phyloP scores from a whole-genome alignment of 768 basidiomycete genomes.

The Pleurotus sapidus region DNA sequence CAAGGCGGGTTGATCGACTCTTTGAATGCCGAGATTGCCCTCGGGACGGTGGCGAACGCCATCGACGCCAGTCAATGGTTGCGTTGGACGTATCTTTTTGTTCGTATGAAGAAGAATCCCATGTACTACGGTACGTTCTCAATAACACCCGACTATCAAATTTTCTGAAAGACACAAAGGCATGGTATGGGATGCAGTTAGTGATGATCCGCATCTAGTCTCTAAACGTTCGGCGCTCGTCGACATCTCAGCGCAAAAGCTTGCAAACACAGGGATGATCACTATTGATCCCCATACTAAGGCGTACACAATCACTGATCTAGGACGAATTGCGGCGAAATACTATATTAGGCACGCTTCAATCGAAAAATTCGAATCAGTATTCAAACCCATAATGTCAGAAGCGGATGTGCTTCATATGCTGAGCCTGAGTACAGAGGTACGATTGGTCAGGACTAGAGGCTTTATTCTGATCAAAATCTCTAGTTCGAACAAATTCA shows the following conservation, averaged over 20 bases:
- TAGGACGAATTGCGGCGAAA: slow-evolving; percentile 95
- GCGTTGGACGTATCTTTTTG: slow-evolving; percentile 95
- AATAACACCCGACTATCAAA: slow-evolving; percentile 9
- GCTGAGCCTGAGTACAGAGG: slow-evolving; percentile 91
- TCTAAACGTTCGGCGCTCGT: slow-evolving; percentile 70
- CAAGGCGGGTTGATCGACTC: slow-evolving; percentile 82
- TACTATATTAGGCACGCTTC: slow-evolving; percentile 90
- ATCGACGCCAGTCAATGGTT: slow-evolving; percentile 91
- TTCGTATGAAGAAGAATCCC: slow-evolving; percentile 92
- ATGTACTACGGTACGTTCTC: slow-evolving; percentile 67
- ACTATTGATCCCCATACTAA: slow-evolving; percentile 58
- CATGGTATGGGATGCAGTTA: slow-evolving; percentile 62
- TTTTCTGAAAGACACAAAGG: slow-evolving; percentile 39
- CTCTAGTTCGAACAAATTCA: slow-evolving; percentile 91
- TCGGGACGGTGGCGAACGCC: slow-evolving; percentile 89
- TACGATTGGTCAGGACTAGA: slow-evolving; percentile 24
- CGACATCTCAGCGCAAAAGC: slow-evolving; percentile 56
- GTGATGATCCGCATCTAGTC: slow-evolving; percentile 72
- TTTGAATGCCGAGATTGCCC: slow-evolving; percentile 91
- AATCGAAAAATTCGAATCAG: slow-evolving; percentile 81
- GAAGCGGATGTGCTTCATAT: slow-evolving; percentile 90
- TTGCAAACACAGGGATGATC: slow-evolving; percentile 80
- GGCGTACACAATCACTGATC: slow-evolving; percentile 73
- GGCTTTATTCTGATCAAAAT: background rate
- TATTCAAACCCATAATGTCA: slow-evolving; percentile 79